These are phyloP conservation scores for Coemansia sp. DNA, from an alignment of 192 early-diverging fungal species.

Conservation along the genomic window DNA sequence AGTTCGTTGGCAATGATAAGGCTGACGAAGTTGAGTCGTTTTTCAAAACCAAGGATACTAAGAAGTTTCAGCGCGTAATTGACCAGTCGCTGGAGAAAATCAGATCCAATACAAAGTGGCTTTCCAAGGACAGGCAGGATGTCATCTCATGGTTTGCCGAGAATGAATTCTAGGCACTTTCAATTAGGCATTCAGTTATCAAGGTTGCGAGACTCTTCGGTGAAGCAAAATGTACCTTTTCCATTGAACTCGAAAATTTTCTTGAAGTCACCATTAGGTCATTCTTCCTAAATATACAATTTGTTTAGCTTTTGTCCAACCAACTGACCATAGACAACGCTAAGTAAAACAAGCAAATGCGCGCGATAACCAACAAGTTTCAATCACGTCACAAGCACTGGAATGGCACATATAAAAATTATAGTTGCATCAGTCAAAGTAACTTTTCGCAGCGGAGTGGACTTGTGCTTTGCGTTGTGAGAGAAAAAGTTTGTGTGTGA, in stretches of 20 bases:
- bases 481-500: too few species aligned
- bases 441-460: too few species aligned
- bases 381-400: too few species aligned
- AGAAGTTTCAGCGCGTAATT: constrained; percentile 59
- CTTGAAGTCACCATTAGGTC: background rate
- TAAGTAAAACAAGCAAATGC: too few species aligned
- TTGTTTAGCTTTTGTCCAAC: too few species aligned
- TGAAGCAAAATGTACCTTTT: background rate
- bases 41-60: constrained; percentile 55
- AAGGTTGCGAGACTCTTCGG: background rate
- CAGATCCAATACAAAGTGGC: constrained; percentile 56
- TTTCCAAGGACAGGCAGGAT: constrained; percentile 43
- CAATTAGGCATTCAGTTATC: background rate
- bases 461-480: too few species aligned
- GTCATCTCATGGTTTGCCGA: constrained; percentile 39
- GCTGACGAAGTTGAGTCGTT: constrained; percentile 60
- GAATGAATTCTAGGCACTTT: constrained; percentile 27
- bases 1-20: constrained; percentile 59
- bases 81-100: constrained; percentile 73
- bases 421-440: too few species aligned
- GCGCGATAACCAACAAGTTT: too few species aligned
- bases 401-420: too few species aligned
- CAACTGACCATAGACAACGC: too few species aligned
- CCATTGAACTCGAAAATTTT: background rate
- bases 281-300: too few species aligned